Percentiles rank a stretch among this genome's conserved stretches.
phyloP scores from a whole-genome alignment of 345 rosid species.

The Syzygium oleosum region DNA sequence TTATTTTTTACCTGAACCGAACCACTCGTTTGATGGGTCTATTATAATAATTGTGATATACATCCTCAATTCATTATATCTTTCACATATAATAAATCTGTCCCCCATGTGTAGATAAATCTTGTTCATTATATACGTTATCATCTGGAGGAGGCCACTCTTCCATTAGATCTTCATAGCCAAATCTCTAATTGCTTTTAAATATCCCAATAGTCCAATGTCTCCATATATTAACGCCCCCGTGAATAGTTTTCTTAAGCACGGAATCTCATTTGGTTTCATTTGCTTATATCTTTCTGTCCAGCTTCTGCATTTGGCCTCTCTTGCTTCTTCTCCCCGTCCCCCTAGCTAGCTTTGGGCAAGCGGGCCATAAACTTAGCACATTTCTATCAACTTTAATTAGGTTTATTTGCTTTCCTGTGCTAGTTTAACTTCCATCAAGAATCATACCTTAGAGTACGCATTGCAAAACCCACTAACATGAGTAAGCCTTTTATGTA shows the following conservation, averaged over 20 bases:
- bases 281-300: background rate
- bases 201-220: background rate
- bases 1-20: too few species aligned
- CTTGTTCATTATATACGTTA: background rate
- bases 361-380: background rate
- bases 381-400: background rate
- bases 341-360: background rate
- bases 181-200: background rate
- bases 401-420: background rate
- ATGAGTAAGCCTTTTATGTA: background rate
- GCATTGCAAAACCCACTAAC: background rate
- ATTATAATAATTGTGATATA: background rate
- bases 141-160: background rate
- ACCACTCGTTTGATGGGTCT: background rate
- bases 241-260: background rate
- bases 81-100: background rate
- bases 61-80: background rate
- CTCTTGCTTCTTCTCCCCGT: background rate
- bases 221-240: background rate
- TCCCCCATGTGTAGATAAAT: background rate
- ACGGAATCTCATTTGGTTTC: background rate
- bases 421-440: background rate
- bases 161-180: background rate
- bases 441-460: background rate
- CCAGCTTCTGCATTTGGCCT: background rate